Evolutionary conservation across 805 yeast species (phyloP).

Genomic region (Sugiyamaella qingdaonensis): DNA sequence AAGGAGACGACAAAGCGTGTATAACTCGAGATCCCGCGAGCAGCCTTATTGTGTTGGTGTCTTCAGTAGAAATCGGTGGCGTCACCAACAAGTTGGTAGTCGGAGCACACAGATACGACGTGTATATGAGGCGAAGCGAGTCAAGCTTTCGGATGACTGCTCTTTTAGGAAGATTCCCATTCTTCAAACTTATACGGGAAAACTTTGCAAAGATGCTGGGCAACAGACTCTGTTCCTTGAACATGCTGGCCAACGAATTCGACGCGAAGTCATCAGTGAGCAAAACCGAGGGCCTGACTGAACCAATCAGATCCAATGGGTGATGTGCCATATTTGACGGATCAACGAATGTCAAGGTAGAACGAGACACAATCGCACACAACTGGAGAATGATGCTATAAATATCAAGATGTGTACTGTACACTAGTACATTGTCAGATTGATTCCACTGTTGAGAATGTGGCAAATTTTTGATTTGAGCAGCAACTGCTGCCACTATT

Average conservation of each 20-base stretch:
- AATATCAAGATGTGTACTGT: constrained; percentile 26
- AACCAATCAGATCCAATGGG: constrained; percentile 18
- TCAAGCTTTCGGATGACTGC: constrained; percentile 25
- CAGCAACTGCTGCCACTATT: constrained; percentile 35
- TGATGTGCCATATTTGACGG: constrained; percentile 17
- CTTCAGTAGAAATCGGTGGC: constrained; percentile 19
- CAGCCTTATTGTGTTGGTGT: constrained; percentile 28
- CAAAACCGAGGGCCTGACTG: constrained; percentile 28
- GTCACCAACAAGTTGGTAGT: not conserved
- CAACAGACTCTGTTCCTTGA: constrained; percentile 22
- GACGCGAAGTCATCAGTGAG: constrained; percentile 30
- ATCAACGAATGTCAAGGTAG: constrained; percentile 18
- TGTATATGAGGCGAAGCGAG: constrained; percentile 29
- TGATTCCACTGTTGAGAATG: constrained; percentile 27
- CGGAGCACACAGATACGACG: constrained; percentile 22
- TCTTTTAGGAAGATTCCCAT: constrained; percentile 26
- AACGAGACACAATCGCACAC: constrained; percentile 30
- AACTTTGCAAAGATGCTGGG: constrained; percentile 17
- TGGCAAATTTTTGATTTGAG: constrained; percentile 34
- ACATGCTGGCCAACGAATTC: constrained; percentile 25
- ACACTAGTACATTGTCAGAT: constrained; percentile 30
- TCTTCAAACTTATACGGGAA: constrained; percentile 10
- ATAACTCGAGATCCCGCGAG: constrained; percentile 34
- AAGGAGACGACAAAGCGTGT: constrained; percentile 30
- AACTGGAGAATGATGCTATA: constrained; percentile 29